Conservation (phyloP, 306 rosid genomes). For the Cucurbita maxima region DNA sequence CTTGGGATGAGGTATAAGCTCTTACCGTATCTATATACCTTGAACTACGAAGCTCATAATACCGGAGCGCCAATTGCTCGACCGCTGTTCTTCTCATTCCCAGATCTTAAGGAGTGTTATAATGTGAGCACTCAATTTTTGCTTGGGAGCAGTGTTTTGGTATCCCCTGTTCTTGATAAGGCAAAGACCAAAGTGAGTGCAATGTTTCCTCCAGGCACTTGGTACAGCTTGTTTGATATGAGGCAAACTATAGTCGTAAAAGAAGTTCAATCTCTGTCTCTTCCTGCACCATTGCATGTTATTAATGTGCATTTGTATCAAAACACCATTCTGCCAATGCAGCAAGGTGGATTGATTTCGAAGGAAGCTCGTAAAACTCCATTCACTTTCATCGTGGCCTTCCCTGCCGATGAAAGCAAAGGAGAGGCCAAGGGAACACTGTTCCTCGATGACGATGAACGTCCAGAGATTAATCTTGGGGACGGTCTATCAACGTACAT, state of each 20-base stretch:
- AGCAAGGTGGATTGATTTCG: slow-evolving; percentile 68
- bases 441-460: slow-evolving; percentile 64
- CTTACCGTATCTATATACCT: slow-evolving; percentile 84
- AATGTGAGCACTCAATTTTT: slow-evolving; percentile 79
- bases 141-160: slow-evolving; percentile 65
- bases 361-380: slow-evolving; percentile 81
- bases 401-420: slow-evolving; percentile 50
- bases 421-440: slow-evolving; percentile 74
- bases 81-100: slow-evolving; percentile 88
- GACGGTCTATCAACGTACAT: slow-evolving; percentile 56
- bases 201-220: slow-evolving; percentile 76
- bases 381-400: slow-evolving; percentile 45
- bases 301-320: slow-evolving; percentile 89
- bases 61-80: slow-evolving; percentile 90
- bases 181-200: slow-evolving; percentile 63
- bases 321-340: slow-evolving; percentile 76
- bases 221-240: slow-evolving; percentile 79
- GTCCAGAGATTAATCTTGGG: slow-evolving; percentile 68
- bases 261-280: slow-evolving; percentile 43
- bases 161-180: slow-evolving; percentile 77
- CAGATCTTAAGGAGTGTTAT: slow-evolving; percentile 43
- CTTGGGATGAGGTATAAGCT: slow-evolving; percentile 74
- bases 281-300: slow-evolving; percentile 66
- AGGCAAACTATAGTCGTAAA: slow-evolving; percentile 36
- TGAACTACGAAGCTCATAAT: slow-evolving; percentile 72